Conservation (phyloP, 2,329 filamentous ascomycete species). For the Scedosporium minutisporum region DNA sequence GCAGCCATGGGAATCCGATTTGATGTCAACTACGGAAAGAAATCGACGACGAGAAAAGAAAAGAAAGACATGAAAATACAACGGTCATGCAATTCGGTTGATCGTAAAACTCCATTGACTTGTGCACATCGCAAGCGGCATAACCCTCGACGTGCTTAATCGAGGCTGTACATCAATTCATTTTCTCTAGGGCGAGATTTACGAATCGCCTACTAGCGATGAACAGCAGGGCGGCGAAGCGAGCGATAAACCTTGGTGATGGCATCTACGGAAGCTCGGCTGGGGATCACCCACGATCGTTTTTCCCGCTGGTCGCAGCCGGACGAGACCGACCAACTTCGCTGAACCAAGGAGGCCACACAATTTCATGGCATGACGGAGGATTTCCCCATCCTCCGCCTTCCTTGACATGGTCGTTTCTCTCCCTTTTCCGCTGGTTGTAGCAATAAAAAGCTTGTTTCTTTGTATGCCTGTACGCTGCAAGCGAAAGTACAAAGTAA, state of each 20-base stretch:
- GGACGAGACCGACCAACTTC: no score
- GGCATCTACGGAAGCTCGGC: background rate
- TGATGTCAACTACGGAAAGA: no score
- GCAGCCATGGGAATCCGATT: no score
- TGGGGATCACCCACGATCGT: background rate
- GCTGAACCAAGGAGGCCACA: background rate
- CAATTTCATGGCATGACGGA: background rate
- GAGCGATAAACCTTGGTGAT: background rate
- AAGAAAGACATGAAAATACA: background rate
- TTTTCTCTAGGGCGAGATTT: background rate
- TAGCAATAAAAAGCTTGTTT: background rate
- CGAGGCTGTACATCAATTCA: background rate
- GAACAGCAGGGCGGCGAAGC: background rate
- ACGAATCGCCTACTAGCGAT: background rate
- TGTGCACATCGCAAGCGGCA: background rate
- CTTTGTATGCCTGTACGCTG: background rate
- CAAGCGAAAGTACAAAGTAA: background rate
- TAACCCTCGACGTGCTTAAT: background rate
- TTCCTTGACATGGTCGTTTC: background rate
- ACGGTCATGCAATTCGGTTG: background rate
- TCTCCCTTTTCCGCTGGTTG: background rate
- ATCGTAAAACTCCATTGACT: background rate
- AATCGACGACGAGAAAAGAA: no score
- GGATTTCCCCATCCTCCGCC: background rate
- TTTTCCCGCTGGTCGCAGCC: no score